Conservation (phyloP, 495 filamentous ascomycete species). For the Aspergillus nanangensis region DNA sequence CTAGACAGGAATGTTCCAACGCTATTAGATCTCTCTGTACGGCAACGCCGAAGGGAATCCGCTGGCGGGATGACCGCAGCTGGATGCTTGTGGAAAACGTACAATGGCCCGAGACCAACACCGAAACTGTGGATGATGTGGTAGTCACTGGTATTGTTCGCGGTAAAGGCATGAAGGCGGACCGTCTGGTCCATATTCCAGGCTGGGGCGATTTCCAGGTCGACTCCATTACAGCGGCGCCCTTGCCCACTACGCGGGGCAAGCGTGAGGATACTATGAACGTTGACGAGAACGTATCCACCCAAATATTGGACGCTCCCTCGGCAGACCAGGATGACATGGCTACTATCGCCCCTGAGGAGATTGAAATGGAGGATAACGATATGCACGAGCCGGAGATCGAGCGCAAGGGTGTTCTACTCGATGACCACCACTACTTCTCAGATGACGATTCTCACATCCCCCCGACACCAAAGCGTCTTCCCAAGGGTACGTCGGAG, state of each 20-base stretch:
- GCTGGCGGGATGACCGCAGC: conserved; percentile 89
- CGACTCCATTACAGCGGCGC: conserved; percentile 74
- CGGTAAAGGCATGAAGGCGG: conserved; percentile 81
- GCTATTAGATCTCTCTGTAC: conserved; percentile 86
- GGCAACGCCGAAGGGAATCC: conserved; percentile 82
- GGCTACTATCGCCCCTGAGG: conserved; percentile 79
- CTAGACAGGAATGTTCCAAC: conserved; percentile 82
- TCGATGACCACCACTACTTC: conserved; percentile 98
- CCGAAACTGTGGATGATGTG: conserved; percentile 47
- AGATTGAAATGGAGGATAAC: conserved; percentile 68
- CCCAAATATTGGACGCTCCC: conserved; percentile 60
- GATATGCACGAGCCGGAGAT: conserved; percentile 54
- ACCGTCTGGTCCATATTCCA: conserved; percentile 84
- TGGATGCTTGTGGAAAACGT: conserved; percentile 91
- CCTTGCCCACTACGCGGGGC: conserved; percentile 47
- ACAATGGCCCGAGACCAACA: conserved; percentile 54
- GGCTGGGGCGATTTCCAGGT: conserved; percentile 97
- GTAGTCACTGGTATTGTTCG: conserved; percentile 83
- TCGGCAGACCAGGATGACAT: conserved; percentile 76
- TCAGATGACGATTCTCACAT: conserved; percentile 78
- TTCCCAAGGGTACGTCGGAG: conserved; percentile 86
- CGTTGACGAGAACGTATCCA: conserved; percentile 51
- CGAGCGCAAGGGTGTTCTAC: conserved; percentile 71
- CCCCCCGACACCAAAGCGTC: conserved; percentile 59
- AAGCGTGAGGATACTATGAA: conserved; percentile 65